Evolutionary conservation across 495 filamentous ascomycete genomes (phyloP).

Genomic region (Tuber brumale): DNA sequence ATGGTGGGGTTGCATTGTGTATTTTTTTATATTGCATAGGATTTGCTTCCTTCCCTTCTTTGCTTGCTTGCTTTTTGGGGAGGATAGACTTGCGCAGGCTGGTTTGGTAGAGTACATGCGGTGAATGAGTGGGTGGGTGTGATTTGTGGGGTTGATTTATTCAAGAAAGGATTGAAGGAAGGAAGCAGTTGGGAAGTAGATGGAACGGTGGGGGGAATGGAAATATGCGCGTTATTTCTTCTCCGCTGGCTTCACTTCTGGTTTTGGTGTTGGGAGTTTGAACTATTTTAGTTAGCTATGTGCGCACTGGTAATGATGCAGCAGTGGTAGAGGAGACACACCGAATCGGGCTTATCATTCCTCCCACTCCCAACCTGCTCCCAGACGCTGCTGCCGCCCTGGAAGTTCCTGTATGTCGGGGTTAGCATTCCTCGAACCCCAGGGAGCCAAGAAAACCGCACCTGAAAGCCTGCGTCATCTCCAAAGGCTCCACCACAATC

Average conservation of each 20-base stretch:
- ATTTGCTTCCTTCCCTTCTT: background rate
- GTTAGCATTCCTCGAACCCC: constrained; percentile 5
- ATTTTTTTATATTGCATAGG: background rate
- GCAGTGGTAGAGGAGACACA: constrained; percentile 41
- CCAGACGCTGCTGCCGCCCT: constrained; percentile 74
- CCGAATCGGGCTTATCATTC: constrained; percentile 71
- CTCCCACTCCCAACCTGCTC: constrained; percentile 82
- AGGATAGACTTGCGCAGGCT: background rate
- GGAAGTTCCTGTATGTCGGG: constrained; percentile 76
- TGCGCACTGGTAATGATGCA: constrained; percentile 17
- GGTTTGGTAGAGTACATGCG: background rate
- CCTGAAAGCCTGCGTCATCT: constrained; percentile 91
- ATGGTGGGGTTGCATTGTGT: background rate
- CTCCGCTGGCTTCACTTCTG: constrained; percentile 68
- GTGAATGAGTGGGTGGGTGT: background rate
- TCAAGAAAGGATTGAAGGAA: background rate
- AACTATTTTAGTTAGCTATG: constrained; percentile 48
- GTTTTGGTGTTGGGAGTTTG: constrained; percentile 90
- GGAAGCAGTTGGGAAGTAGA: background rate
- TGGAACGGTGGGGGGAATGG: background rate
- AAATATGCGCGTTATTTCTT: constrained; percentile 64
- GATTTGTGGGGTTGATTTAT: background rate
- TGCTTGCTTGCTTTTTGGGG: background rate
- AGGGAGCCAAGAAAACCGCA: constrained; percentile 6
- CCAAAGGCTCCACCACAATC: constrained; percentile 93